phyloP scores from a whole-genome alignment of 495 filamentous ascomycete species.

The Penicillium angulare region DNA sequence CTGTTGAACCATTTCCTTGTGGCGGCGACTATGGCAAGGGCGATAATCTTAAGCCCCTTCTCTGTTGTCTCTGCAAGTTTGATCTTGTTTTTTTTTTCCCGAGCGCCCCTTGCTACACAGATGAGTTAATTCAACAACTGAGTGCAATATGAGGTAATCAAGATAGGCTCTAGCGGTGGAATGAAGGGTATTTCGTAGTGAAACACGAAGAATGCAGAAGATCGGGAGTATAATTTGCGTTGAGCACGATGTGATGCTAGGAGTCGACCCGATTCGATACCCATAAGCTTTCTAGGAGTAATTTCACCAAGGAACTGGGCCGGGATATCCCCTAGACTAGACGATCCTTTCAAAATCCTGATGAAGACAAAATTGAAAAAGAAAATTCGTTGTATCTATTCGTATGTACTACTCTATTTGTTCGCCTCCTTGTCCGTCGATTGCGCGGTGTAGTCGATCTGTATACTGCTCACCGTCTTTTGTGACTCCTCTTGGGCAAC shows the following conservation, averaged over 20 bases:
- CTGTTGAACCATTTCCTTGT: neutral
- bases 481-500: slow-evolving; percentile 14
- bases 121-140: neutral
- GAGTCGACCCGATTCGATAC: slow-evolving; percentile 5
- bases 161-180: neutral
- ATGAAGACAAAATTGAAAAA: neutral
- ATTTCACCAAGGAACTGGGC: neutral
- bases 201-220: slow-evolving; percentile 7
- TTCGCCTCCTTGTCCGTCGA: neutral
- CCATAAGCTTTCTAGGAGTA: neutral
- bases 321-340: neutral
- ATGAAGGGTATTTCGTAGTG: slow-evolving; percentile 11
- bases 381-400: too few relatives aligned
- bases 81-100: neutral
- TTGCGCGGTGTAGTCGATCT: slow-evolving; percentile 11
- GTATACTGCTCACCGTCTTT: slow-evolving; percentile 29
- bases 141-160: slow-evolving; percentile 9
- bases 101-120: neutral
- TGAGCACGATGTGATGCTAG: neutral
- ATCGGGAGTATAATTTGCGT: neutral
- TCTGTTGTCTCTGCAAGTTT: neutral
- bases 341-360: neutral
- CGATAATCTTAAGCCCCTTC: neutral
- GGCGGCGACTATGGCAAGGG: neutral
- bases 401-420: neutral